These are phyloP conservation scores for Tetrapisispora iriomotensis DNA, from an alignment of 805 yeast genomes.

Conservation along the genomic window DNA sequence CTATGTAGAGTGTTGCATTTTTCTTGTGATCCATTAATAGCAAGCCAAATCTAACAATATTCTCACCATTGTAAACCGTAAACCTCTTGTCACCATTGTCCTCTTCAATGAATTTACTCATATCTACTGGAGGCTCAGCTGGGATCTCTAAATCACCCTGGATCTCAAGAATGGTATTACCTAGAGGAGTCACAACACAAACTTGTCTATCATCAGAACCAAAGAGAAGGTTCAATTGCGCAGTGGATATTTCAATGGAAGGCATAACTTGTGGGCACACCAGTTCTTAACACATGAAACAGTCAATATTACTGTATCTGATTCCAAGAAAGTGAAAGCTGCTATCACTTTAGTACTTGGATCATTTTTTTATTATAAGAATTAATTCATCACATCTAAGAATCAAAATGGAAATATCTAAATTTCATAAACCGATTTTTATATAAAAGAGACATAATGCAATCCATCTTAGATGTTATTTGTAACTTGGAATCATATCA, in stretches of 20 bases:
- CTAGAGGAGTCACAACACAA: conserved; percentile 36
- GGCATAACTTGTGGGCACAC: too few species aligned
- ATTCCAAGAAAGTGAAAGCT: too few species aligned
- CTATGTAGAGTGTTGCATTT: conserved; percentile 51
- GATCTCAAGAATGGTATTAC: conserved; percentile 54
- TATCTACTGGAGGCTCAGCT: conserved; percentile 19
- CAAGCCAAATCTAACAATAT: conserved; percentile 21
- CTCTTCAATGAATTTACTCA: conserved; percentile 8
- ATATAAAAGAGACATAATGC: too few species aligned
- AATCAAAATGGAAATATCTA: too few species aligned
- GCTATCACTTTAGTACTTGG: too few species aligned
- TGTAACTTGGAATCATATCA: too few species aligned
- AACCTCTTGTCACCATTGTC: conserved; percentile 9
- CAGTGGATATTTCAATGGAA: conserved; percentile 16
- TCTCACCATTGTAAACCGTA: conserved; percentile 10
- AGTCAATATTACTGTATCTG: too few species aligned
- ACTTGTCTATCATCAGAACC: conserved; percentile 11
- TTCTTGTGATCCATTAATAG: conserved; percentile 15
- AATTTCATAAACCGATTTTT: too few species aligned
- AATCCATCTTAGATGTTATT: too few species aligned
- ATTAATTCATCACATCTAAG: too few species aligned
- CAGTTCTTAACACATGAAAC: too few species aligned
- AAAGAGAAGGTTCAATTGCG: conserved; percentile 15
- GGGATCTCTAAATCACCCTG: conserved; percentile 58
- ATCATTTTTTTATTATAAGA: too few species aligned